phyloP scores from a whole-genome alignment of 768 basidiomycete species.

The Rhizopogon vesiculosus region DNA sequence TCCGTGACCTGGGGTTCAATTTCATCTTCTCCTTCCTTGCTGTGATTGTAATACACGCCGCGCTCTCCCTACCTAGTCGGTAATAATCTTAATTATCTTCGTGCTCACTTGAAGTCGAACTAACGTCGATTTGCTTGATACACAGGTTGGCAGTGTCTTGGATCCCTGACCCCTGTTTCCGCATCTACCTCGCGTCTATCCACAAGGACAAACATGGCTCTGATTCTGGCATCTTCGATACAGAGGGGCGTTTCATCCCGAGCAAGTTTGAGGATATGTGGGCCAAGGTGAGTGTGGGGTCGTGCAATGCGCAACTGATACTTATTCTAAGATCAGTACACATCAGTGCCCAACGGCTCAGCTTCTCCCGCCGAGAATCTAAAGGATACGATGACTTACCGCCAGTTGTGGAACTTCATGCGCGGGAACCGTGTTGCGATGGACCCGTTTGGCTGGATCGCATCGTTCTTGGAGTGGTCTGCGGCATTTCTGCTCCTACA shows the following conservation, averaged over 20 bases:
- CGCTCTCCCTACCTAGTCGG: conserved; percentile 32
- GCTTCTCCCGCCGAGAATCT: too few relatives aligned
- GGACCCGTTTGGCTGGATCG: conserved; percentile 34
- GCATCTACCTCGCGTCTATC: conserved; percentile 30
- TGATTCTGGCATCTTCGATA: conserved; percentile 38
- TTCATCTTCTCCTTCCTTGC: conserved; percentile 31
- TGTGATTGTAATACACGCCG: conserved; percentile 28
- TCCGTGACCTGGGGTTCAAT: conserved; percentile 37
- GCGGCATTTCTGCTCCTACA: conserved; percentile 37
- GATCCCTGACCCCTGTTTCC: conserved; percentile 39
- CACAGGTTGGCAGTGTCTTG: conserved; percentile 15
- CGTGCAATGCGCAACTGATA: too few relatives aligned
- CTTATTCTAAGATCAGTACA: conserved; percentile 10
- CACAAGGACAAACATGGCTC: conserved; percentile 38
- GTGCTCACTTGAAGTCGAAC: neutral
- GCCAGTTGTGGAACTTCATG: conserved; percentile 26
- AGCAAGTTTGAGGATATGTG: conserved; percentile 42
- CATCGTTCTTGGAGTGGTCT: conserved; percentile 33
- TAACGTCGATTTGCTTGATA: neutral
- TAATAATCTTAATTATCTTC: conserved; percentile 1
- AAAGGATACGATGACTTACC: conserved; percentile 18
- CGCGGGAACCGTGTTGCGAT: conserved; percentile 27
- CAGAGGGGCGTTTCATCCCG: conserved; percentile 36
- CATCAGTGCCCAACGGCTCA: neutral
- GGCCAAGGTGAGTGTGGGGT: conserved; percentile 25